These are phyloP conservation scores for Podospora australis DNA, from an alignment of 495 filamentous ascomycete species.

Conservation along the genomic window DNA sequence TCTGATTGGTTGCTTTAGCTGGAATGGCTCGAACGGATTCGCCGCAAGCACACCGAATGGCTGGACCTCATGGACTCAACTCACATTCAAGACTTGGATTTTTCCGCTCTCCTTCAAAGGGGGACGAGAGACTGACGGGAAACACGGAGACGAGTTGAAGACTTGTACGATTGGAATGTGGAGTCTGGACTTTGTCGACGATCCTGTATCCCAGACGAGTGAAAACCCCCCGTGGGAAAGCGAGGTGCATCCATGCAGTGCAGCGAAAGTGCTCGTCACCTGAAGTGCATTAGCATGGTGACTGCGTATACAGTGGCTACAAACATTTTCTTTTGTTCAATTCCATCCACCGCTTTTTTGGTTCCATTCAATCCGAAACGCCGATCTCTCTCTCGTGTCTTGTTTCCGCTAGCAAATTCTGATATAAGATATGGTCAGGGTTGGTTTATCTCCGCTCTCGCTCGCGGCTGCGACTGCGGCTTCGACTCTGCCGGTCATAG, in stretches of 20 bases:
- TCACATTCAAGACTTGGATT: not conserved
- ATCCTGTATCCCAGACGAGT: not conserved
- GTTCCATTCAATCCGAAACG: slow-evolving; percentile 2
- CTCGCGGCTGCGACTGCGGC: slow-evolving; percentile 23
- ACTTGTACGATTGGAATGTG: too few relatives aligned
- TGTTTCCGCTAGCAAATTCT: not conserved
- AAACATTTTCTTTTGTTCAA: too few relatives aligned
- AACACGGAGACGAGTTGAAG: too few relatives aligned
- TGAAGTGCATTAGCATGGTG: slow-evolving; percentile 14
- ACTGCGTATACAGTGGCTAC: slow-evolving; percentile 11
- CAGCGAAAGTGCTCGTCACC: slow-evolving; percentile 9
- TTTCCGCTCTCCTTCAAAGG: not conserved
- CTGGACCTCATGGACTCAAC: not conserved
- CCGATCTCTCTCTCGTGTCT: not conserved
- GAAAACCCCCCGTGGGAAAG: too few relatives aligned
- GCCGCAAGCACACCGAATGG: not conserved
- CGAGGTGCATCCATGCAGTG: slow-evolving; percentile 1
- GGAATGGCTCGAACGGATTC: not conserved
- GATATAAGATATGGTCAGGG: not conserved
- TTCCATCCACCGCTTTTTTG: not conserved
- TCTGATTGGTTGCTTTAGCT: not conserved
- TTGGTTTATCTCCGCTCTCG: slow-evolving; percentile 15
- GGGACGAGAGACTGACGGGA: too few relatives aligned
- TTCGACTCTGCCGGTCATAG: slow-evolving; percentile 24
- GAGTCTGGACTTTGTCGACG: not conserved